Evolutionary conservation across 139 green algal species (phyloP).

Genomic region (Chlamydomonas incerta): DNA sequence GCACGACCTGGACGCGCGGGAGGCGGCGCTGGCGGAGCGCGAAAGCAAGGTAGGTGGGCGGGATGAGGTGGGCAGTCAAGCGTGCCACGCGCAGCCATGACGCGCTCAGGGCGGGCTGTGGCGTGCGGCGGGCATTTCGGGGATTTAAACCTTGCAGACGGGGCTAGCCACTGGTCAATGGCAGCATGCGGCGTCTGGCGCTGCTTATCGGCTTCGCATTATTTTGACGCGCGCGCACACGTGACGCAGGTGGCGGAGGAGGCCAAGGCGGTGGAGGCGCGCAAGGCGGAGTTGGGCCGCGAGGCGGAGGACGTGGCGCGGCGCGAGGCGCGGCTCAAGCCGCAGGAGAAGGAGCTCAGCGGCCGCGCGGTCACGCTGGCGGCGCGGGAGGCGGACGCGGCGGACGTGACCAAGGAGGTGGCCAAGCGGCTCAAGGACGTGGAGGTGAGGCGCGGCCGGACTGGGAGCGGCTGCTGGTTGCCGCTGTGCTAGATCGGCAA

Average conservation of each 20-base stretch:
- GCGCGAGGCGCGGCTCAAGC: slow-evolving; percentile 6
- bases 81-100: too few relatives aligned
- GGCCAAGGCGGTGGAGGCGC: not conserved
- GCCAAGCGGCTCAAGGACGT: slow-evolving; percentile 10
- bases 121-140: too few relatives aligned
- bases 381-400: slow-evolving; percentile 6
- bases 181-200: too few relatives aligned
- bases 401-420: not conserved
- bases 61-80: not conserved
- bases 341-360: not conserved
- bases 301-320: not conserved
- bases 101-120: too few relatives aligned
- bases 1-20: slow-evolving; percentile 21
- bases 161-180: too few relatives aligned
- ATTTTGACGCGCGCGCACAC: too few relatives aligned
- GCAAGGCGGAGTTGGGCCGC: not conserved
- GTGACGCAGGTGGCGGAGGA: slow-evolving; percentile 8
- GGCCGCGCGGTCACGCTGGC: slow-evolving; percentile 4
- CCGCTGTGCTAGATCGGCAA: too few relatives aligned
- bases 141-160: too few relatives aligned
- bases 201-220: too few relatives aligned
- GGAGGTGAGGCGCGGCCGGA: not conserved
- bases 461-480: too few relatives aligned
- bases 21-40: not conserved
- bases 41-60: not conserved